Conservation (phyloP, 495 filamentous ascomycete genomes). For the Peziza echinospora region DNA sequence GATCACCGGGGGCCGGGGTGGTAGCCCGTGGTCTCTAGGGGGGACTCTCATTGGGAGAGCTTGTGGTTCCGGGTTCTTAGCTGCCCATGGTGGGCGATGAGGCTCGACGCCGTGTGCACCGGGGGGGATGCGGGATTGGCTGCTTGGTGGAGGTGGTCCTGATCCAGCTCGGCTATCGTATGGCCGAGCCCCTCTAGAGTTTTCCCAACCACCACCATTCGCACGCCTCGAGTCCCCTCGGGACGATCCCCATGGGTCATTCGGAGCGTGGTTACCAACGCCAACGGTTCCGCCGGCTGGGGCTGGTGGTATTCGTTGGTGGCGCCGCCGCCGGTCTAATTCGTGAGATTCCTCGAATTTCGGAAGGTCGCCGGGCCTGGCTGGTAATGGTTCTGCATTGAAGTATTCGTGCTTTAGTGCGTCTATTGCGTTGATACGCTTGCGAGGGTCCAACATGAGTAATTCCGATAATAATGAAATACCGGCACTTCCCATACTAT, state of each 20-base stretch:
- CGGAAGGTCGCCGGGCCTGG: constrained; percentile 61
- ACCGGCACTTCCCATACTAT: constrained; percentile 32
- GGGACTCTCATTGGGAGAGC: constrained; percentile 8
- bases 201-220: constrained; percentile 8
- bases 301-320: constrained; percentile 65
- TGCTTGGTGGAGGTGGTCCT: constrained; percentile 12
- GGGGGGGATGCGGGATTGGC: constrained; percentile 8
- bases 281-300: constrained; percentile 78
- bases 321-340: constrained; percentile 69
- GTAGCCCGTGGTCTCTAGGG: constrained; percentile 19
- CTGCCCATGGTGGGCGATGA: constrained; percentile 16
- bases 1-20: constrained; percentile 18
- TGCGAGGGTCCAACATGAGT: constrained; percentile 69
- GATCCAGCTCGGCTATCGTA: constrained; percentile 22
- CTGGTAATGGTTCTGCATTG: constrained; percentile 50
- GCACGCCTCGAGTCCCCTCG: constrained; percentile 21
- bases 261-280: constrained; percentile 30
- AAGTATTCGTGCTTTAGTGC: constrained; percentile 90
- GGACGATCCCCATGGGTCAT: constrained; percentile 31
- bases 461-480: constrained; percentile 65
- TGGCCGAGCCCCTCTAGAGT: constrained; percentile 23
- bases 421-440: constrained; percentile 81
- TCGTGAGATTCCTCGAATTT: constrained; percentile 88
- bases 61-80: constrained; percentile 11
- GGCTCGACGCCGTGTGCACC: constrained; percentile 12